Evolutionary conservation across 2,329 filamentous ascomycete species (phyloP), one percentile per base, ranked within the genome.

Genomic region (Penicillium sp.): DNA sequence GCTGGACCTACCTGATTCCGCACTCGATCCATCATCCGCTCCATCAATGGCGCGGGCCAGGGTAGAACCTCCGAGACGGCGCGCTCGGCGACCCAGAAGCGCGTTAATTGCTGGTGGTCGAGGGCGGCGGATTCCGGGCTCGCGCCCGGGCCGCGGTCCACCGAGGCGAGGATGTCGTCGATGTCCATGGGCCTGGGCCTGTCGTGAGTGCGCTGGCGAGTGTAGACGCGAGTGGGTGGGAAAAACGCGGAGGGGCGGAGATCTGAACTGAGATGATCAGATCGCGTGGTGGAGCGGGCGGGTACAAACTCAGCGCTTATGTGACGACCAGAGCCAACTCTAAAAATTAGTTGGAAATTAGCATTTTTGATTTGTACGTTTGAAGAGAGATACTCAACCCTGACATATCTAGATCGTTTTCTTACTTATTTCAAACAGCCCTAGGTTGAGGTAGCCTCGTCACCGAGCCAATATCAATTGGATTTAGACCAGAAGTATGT

Each of bases 21-120:
- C 63, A 92, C 86, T 60, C 88, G 84, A 60, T 86, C 85, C 77
- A 92, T 89, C 69, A 95, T 85, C 63, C 94, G 87, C 65, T 95
- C 90, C 73, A 99, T 90, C 58, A 98, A 81, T 18, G 85, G 85
- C 39, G 87, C 85, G 4, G 89, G 84, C 77, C 87, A 98, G 77
- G 88, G 85, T 40, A 98, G 81, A n/a, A 99, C 82, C 76, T 97
- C 93, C 2, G 94, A 92, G 46, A 92, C 89, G 57, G 89, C 91
- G 67, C 95, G 87, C 77, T 99, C 96, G 44, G 94, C 91, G 46
- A 97, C 86, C 94, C 94, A 99, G 69, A 89, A 89, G 69, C 94
- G 89, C 67, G 94, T 97, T 67, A 99, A 81, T 54, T 90, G 87
- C 75, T 97, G 92, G 66, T 98, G 83, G 77, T 98, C 94, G 70